Percentiles rank a stretch among this genome's conserved stretches.
Evolutionary conservation across 2,329 filamentous ascomycete genomes (phyloP).

Genomic region (Penicillium sp.): DNA sequence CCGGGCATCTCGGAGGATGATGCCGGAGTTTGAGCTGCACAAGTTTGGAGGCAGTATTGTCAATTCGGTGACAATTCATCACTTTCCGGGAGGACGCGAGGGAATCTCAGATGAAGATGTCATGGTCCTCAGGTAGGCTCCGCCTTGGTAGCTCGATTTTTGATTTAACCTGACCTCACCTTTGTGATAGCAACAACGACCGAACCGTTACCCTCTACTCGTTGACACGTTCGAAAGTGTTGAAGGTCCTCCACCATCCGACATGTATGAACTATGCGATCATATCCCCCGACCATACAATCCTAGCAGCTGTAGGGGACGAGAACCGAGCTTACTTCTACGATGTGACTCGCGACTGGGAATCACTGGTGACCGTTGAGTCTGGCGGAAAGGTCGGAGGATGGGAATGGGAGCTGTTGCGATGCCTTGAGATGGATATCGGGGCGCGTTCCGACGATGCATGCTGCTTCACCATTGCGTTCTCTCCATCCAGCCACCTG

Average conservation of each 20-base stretch:
- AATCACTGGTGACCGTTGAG: slow-evolving; percentile 28
- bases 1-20: slow-evolving; percentile 21
- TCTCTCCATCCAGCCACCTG: slow-evolving; percentile 51
- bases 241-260: slow-evolving; percentile 72
- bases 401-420: slow-evolving; percentile 46
- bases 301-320: slow-evolving; percentile 84
- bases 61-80: slow-evolving; percentile 67
- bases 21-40: slow-evolving; percentile 55
- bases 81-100: slow-evolving; percentile 48
- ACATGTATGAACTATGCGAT: slow-evolving; percentile 91
- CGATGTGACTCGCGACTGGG: slow-evolving; percentile 44
- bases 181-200: slow-evolving; percentile 80
- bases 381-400: slow-evolving; percentile 38
- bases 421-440: slow-evolving; percentile 43
- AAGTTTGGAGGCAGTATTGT: slow-evolving; percentile 65
- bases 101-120: slow-evolving; percentile 57
- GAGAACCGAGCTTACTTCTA: slow-evolving; percentile 86
- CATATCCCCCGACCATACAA: slow-evolving; percentile 83
- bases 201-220: slow-evolving; percentile 83
- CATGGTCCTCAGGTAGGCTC: slow-evolving; percentile 46
- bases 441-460: slow-evolving; percentile 43
- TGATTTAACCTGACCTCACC: slow-evolving; percentile 40
- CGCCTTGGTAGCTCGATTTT: background rate
- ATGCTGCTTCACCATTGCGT: slow-evolving; percentile 52
- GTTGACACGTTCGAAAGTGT: slow-evolving; percentile 65